Percentiles rank a stretch among this genome's conserved stretches.
Evolutionary conservation across 495 filamentous ascomycete genomes (phyloP).

Genomic region (Aspergillus panamensis): DNA sequence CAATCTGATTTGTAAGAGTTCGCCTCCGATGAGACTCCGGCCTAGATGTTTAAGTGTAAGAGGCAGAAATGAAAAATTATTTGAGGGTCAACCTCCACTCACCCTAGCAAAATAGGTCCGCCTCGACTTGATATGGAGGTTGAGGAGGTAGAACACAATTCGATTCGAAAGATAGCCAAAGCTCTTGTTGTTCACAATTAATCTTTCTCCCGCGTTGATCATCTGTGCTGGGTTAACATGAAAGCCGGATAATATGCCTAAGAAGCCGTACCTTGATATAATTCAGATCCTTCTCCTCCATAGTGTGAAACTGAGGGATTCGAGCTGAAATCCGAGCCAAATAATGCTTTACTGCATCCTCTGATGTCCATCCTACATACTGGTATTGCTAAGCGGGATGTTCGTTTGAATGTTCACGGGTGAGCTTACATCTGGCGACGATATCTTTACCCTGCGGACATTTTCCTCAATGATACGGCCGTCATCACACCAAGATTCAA

Average conservation of each 20-base stretch:
- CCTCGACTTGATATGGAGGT: slow-evolving; percentile 91
- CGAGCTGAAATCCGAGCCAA: slow-evolving; percentile 82
- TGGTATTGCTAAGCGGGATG: slow-evolving; percentile 30
- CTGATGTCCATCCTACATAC: slow-evolving; percentile 86
- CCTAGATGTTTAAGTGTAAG: slow-evolving; percentile 29
- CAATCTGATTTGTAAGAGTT: slow-evolving; percentile 90
- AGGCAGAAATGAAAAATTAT: slow-evolving; percentile 3
- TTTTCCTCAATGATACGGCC: slow-evolving; percentile 95
- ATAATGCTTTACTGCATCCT: slow-evolving; percentile 90
- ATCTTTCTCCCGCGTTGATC: slow-evolving; percentile 93
- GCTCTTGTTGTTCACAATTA: slow-evolving; percentile 90
- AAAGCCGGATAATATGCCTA: background rate
- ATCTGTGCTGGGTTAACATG: slow-evolving; percentile 51
- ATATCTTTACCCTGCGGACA: slow-evolving; percentile 95
- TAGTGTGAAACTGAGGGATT: slow-evolving; percentile 94
- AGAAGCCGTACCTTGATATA: slow-evolving; percentile 72
- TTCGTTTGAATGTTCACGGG: background rate
- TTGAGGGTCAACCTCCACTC: slow-evolving; percentile 24
- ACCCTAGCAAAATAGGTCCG: slow-evolving; percentile 91
- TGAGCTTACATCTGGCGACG: slow-evolving; percentile 79
- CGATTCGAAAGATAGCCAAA: slow-evolving; percentile 94
- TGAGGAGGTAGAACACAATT: slow-evolving; percentile 97
- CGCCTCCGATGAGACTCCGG: slow-evolving; percentile 66
- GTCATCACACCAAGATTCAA: slow-evolving; percentile 93
- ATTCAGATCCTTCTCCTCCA: slow-evolving; percentile 89